phyloP scores from a whole-genome alignment of 768 basidiomycete species.

The Leccinum disarticulatum region DNA sequence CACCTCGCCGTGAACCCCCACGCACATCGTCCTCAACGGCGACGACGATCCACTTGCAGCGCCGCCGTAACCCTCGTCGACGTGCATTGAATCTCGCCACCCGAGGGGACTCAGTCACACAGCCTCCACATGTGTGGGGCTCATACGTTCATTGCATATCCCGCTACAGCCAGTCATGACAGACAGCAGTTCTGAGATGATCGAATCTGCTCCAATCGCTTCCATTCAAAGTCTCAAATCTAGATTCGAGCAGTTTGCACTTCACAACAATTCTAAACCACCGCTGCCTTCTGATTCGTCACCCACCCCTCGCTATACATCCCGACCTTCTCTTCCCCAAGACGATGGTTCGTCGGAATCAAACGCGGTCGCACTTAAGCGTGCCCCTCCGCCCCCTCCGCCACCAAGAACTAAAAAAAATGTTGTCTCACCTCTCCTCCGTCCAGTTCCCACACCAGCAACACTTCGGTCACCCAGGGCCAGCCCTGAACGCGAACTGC shows the following conservation, averaged over 20 bases:
- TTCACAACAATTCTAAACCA: conserved; percentile 29
- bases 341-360: conserved; percentile 43
- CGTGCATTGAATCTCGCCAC: neutral
- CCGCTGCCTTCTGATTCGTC: conserved; percentile 29
- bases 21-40: conserved; percentile 13
- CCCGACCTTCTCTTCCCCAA: conserved; percentile 33
- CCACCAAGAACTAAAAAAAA: conserved; percentile 36
- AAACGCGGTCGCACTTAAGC: conserved; percentile 39
- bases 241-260: conserved; percentile 68
- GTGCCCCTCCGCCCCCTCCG: conserved; percentile 63
- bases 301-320: conserved; percentile 42
- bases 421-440: conserved; percentile 48
- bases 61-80: neutral
- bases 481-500: conserved; percentile 22
- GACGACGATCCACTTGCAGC: neutral
- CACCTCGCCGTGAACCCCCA: neutral
- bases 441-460: conserved; percentile 47
- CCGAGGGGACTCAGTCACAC: conserved; percentile 1
- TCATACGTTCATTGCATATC: conserved; percentile 5
- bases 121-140: conserved; percentile 2
- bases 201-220: conserved; percentile 55
- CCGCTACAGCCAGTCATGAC: conserved; percentile 13
- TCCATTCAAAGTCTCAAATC: conserved; percentile 71
- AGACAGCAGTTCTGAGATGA: conserved; percentile 21
- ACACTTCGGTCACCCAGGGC: conserved; percentile 18